Evolutionary conservation across 2,329 filamentous ascomycete species (phyloP), one percentile per base, ranked within the genome.

Genomic region (Talaromyces amestolkiae): DNA sequence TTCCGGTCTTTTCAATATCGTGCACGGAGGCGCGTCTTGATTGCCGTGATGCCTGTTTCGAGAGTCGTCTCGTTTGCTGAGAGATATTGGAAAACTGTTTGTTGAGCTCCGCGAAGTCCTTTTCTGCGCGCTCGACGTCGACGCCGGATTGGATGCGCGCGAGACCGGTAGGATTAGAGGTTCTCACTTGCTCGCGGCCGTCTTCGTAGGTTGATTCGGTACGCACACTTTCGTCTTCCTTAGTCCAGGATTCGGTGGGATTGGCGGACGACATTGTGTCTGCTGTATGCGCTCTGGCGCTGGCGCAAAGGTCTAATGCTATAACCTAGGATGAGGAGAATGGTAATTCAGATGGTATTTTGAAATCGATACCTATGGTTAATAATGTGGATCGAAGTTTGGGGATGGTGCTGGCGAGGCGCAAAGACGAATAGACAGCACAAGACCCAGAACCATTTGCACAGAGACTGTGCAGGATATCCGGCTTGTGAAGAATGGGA

Each of bases 1-100:
- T 77, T 3, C 75, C 74, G 1, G 77, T 81, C 75, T 89, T 89
- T 70, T 92, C 89, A 9, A 86, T 72, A 78, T 90, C 89, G 31
- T 76, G 61, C 11, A 68, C 68, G 2, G 65, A 53, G 43, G 67
- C 70, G 3, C 70, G 63, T 43, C 71, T 74, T 1, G 74, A 76
- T 7, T 67, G 68, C 51, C 70, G 73, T 64, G 67, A 76, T 3
- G 71, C 69, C 31, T 75, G 76, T 49, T 72, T 72, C 3, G 78
- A 80, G 41, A 79, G 61, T 43, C 72, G 72, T 37, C 74, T 75
- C 19, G 76, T 72, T 63, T 76, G 72, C 43, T 77, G 73, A 19
- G 78, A 80, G 54, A 77, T 74, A 24, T 68, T 73, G 6, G 77
- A 78, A 31, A 81, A 71, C 65, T 80, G 72, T 64, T 71, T 73